Conservation (phyloP, 2,329 filamentous ascomycete species). For the Cladobotryum protrusum region DNA sequence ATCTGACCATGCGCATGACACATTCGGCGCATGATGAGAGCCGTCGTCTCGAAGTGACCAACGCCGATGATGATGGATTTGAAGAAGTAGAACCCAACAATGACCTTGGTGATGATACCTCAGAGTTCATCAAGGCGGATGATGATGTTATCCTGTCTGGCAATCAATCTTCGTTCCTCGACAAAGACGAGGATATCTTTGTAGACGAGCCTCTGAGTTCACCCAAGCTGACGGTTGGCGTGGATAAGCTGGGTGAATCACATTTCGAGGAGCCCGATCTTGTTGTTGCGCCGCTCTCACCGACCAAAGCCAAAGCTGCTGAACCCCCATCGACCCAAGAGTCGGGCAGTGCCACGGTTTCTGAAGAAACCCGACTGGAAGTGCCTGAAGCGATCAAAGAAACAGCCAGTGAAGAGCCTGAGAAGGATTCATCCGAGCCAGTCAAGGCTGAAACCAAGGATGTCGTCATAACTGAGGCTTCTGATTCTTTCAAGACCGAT, state of each 20-base stretch:
- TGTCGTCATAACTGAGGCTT: neutral
- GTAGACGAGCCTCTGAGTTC: slow-evolving; percentile 73
- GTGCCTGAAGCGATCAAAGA: neutral
- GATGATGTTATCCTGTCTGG: slow-evolving; percentile 38
- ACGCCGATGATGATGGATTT: slow-evolving; percentile 82
- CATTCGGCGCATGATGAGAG: slow-evolving; percentile 51
- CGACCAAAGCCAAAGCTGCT: slow-evolving; percentile 31
- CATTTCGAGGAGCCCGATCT: slow-evolving; percentile 51
- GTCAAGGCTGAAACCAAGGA: neutral
- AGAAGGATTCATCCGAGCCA: slow-evolving; percentile 6
- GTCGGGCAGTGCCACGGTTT: no score
- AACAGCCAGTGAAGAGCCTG: slow-evolving; percentile 3
- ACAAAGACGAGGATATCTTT: slow-evolving; percentile 64
- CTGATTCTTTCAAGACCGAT: neutral
- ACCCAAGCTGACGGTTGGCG: slow-evolving; percentile 55
- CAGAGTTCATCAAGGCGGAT: slow-evolving; percentile 58
- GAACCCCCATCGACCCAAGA: neutral
- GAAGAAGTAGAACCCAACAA: slow-evolving; percentile 73
- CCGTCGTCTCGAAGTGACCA: slow-evolving; percentile 70
- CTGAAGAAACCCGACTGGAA: neutral
- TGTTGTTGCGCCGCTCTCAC: slow-evolving; percentile 52
- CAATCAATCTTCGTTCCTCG: slow-evolving; percentile 25
- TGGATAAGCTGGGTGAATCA: slow-evolving; percentile 47
- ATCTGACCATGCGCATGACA: slow-evolving; percentile 53
- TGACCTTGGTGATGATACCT: slow-evolving; percentile 66